These are phyloP conservation scores for Vaccinium myrtillus DNA, from an alignment of 148 eudicot species.

Conservation along the genomic window DNA sequence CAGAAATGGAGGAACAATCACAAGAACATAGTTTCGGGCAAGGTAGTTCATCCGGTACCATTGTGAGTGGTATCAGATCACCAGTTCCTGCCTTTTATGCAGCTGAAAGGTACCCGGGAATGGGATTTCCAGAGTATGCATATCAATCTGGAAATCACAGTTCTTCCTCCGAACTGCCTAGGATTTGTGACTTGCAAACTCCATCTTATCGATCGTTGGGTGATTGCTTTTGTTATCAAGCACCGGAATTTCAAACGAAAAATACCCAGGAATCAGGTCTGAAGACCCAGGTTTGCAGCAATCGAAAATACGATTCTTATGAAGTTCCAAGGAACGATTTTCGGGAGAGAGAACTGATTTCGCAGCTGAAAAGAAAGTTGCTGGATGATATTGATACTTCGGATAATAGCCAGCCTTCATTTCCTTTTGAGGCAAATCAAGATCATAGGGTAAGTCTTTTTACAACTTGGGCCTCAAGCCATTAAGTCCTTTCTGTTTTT, in stretches of 20 bases:
- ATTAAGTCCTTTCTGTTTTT: background rate
- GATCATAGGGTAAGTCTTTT: constrained; percentile 48
- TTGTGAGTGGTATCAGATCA: constrained; percentile 27
- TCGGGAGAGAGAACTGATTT: constrained; percentile 49
- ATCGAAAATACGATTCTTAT: background rate
- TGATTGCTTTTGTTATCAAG: background rate
- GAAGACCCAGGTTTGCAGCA: background rate
- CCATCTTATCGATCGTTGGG: background rate
- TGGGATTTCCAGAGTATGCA: constrained; percentile 30
- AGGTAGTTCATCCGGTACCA: constrained; percentile 21
- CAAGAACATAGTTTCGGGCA: background rate
- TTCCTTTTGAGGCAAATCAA: constrained; percentile 32
- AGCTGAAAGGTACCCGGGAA: constrained; percentile 32
- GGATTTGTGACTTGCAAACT: constrained; percentile 30
- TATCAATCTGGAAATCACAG: constrained; percentile 19
- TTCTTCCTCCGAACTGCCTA: constrained; percentile 27
- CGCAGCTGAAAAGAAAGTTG: constrained; percentile 58
- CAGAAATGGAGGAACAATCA: background rate
- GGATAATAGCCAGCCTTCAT: constrained; percentile 41
- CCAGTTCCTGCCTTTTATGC: constrained; percentile 36
- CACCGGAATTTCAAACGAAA: background rate
- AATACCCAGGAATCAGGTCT: background rate
- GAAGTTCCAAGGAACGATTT: constrained; percentile 7
- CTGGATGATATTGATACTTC: constrained; percentile 49
- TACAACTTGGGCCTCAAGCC: background rate